Conservation (phyloP, 139 green algal genomes). For the Tetraselmis chui region DNA sequence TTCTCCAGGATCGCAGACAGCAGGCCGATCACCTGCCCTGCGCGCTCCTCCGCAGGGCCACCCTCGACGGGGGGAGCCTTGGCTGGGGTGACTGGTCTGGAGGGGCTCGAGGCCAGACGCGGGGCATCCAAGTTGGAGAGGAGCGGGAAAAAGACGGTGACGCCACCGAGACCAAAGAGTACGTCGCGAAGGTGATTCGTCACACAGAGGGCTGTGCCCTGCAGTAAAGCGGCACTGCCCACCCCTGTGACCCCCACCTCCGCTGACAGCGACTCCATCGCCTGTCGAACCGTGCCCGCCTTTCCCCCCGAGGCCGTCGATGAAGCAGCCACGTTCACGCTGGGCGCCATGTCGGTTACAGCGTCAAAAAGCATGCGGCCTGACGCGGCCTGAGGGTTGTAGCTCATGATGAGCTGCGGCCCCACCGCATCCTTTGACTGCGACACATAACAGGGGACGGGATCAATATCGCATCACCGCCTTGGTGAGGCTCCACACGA, state of each 20-base stretch:
- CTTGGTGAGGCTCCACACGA: too few relatives aligned
- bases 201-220: conserved; percentile 35
- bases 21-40: conserved; percentile 20
- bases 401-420: conserved; percentile 20
- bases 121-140: conserved; percentile 13
- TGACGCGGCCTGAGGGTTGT: conserved; percentile 26
- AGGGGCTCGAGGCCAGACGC: background rate
- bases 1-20: conserved; percentile 28
- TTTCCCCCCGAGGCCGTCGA: background rate
- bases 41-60: background rate
- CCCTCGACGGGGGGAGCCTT: background rate
- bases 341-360: conserved; percentile 12
- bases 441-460: too few relatives aligned
- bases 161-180: conserved; percentile 43
- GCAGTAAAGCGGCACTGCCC: conserved; percentile 24
- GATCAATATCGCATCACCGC: too few relatives aligned
- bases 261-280: background rate
- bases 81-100: background rate
- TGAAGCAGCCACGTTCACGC: background rate
- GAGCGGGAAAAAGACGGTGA: conserved; percentile 36
- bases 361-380: conserved; percentile 29
- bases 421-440: conserved; percentile 17
- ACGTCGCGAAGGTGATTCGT: conserved; percentile 32
- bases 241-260: background rate
- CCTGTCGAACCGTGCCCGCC: background rate